These are phyloP conservation scores for Schizosaccharomyces lindneri DNA, from an alignment of 805 yeast species.

Conservation along the genomic window DNA sequence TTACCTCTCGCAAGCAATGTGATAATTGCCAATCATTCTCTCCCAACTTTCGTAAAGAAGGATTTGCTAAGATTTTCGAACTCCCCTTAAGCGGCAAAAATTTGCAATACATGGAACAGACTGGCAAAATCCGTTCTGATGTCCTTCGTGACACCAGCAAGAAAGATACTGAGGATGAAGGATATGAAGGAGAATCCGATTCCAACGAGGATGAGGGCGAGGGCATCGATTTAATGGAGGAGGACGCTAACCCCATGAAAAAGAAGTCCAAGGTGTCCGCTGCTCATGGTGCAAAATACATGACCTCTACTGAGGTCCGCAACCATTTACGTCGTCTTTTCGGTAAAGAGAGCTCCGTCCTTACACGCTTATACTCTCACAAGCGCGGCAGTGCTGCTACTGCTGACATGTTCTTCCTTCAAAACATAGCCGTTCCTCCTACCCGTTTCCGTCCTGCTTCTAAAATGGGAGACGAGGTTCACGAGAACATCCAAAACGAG, in stretches of 20 bases:
- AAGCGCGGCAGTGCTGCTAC: constrained; percentile 34
- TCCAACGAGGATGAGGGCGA: constrained; percentile 9
- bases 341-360: constrained; percentile 39
- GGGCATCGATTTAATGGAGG: constrained; percentile 11
- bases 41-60: constrained; percentile 86
- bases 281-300: constrained; percentile 35
- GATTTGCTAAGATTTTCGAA: constrained; percentile 78
- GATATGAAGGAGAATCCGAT: constrained; percentile 1
- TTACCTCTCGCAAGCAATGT: constrained; percentile 63
- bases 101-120: constrained; percentile 51
- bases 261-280: constrained; percentile 22
- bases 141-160: constrained; percentile 25
- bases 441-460: constrained; percentile 94
- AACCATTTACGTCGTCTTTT: constrained; percentile 56
- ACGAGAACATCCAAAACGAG: constrained; percentile 84
- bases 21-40: constrained; percentile 61
- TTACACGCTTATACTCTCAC: constrained; percentile 36
- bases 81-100: constrained; percentile 65
- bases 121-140: constrained; percentile 51
- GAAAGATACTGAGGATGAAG: constrained; percentile 2
- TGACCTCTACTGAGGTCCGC: constrained; percentile 67
- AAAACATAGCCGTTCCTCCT: constrained; percentile 78
- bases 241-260: constrained; percentile 21
- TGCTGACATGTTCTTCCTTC: constrained; percentile 76
- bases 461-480: constrained; percentile 85